phyloP scores from a whole-genome alignment of 176 grass and related monocot genomes.

The Chloris gayana region DNA sequence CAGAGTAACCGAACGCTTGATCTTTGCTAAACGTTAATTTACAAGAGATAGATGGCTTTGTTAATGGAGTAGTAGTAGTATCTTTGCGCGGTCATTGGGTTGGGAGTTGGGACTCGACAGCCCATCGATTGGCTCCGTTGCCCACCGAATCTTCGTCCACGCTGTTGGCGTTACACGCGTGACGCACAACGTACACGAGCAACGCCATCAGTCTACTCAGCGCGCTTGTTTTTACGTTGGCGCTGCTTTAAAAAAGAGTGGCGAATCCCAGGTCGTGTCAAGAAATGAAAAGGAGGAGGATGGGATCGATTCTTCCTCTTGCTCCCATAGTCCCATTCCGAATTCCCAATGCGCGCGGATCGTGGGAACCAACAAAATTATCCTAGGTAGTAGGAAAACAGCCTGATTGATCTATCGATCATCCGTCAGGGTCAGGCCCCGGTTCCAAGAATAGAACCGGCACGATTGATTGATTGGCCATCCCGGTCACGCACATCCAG shows the following conservation, averaged over 20 bases:
- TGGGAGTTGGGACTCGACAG: background rate
- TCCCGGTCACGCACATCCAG: background rate
- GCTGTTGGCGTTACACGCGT: too few relatives aligned
- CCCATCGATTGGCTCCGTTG: background rate
- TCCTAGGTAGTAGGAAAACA: too few relatives aligned
- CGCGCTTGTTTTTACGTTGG: background rate
- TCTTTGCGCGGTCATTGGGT: background rate
- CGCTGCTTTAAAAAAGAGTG: too few relatives aligned
- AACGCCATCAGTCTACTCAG: background rate
- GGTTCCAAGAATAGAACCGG: background rate
- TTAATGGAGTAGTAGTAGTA: background rate
- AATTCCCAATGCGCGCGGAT: background rate
- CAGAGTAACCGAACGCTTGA: background rate
- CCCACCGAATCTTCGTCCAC: constrained; percentile 17
- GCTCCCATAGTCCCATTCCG: too few relatives aligned
- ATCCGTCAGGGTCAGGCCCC: background rate
- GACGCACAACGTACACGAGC: too few relatives aligned
- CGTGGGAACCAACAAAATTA: background rate
- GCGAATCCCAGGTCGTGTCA: too few relatives aligned
- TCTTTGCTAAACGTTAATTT: too few relatives aligned
- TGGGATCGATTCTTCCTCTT: background rate
- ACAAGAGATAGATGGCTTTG: too few relatives aligned
- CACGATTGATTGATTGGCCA: background rate
- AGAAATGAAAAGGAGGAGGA: too few relatives aligned
- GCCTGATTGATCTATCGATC: background rate